Evolutionary conservation across 495 filamentous ascomycete genomes (phyloP).

Genomic region (Rhizodiscina lignyota): DNA sequence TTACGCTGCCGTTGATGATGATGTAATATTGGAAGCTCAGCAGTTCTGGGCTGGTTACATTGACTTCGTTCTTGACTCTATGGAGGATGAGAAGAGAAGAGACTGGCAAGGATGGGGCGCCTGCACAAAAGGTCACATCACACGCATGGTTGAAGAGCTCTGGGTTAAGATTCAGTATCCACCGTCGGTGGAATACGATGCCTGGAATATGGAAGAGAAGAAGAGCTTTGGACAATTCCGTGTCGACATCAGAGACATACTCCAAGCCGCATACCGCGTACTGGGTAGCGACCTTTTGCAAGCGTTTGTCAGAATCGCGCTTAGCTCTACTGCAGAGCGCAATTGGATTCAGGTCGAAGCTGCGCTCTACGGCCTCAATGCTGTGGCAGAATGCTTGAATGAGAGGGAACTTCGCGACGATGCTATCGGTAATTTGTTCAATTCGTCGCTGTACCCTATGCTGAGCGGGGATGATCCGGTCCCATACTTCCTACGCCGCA

Average conservation of each 20-base stretch:
- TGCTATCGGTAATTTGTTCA: constrained; percentile 54
- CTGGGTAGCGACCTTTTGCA: constrained; percentile 51
- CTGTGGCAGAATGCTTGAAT: constrained; percentile 63
- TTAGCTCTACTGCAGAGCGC: constrained; percentile 40
- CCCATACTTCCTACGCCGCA: constrained; percentile 49
- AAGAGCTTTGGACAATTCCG: constrained; percentile 61
- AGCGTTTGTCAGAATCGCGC: constrained; percentile 48
- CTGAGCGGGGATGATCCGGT: constrained; percentile 29
- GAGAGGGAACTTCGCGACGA: constrained; percentile 42
- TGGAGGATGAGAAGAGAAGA: too few species aligned
- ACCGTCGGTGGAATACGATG: not conserved
- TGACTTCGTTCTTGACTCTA: constrained; percentile 35
- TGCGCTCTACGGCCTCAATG: constrained; percentile 59
- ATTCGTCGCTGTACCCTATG: constrained; percentile 41
- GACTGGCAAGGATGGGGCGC: not conserved
- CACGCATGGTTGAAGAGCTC: not conserved
- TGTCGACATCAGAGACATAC: constrained; percentile 63
- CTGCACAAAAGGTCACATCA: not conserved
- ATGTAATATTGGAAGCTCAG: constrained; percentile 55
- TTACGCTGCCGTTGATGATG: constrained; percentile 59
- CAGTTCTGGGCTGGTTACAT: constrained; percentile 73
- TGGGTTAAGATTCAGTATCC: not conserved
- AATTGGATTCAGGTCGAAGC: constrained; percentile 70
- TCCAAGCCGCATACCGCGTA: constrained; percentile 58
- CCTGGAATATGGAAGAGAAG: constrained; percentile 58